Conservation (phyloP, 306 rosid species). For the Rosa rugosa region DNA sequence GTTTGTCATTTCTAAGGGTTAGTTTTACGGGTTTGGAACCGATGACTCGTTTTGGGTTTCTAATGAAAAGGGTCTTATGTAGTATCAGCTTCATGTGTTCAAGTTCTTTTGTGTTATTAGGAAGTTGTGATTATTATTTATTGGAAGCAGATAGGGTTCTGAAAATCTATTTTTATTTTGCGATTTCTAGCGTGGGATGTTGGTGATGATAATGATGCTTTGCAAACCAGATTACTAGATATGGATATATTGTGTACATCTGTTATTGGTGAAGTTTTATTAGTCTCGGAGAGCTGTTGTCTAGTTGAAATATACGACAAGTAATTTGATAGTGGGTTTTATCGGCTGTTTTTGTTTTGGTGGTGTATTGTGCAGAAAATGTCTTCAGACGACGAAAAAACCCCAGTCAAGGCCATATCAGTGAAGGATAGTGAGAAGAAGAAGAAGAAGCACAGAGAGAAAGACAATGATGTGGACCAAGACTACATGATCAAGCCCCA, state of each 20-base stretch:
- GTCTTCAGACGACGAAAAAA: not conserved
- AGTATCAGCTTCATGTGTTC: not conserved
- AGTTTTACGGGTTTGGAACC: not conserved
- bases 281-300: not conserved
- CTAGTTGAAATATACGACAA: too few relatives aligned
- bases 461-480: constrained; percentile 20
- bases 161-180: not conserved
- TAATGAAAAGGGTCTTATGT: not conserved
- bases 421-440: constrained; percentile 51
- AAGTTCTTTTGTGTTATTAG: not conserved
- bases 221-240: not conserved
- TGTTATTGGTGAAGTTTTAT: not conserved
- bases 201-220: not conserved
- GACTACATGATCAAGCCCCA: constrained; percentile 74
- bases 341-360: not conserved
- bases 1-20: not conserved
- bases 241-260: not conserved
- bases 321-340: not conserved
- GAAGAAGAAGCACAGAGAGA: constrained; percentile 42
- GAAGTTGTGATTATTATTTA: not conserved
- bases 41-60: not conserved
- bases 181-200: not conserved
- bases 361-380: constrained; percentile 16
- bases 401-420: constrained; percentile 35
- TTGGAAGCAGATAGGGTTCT: not conserved